These are phyloP conservation scores for Microsporum canis DNA, from an alignment of 2,329 filamentous ascomycete genomes.

Conservation along the genomic window DNA sequence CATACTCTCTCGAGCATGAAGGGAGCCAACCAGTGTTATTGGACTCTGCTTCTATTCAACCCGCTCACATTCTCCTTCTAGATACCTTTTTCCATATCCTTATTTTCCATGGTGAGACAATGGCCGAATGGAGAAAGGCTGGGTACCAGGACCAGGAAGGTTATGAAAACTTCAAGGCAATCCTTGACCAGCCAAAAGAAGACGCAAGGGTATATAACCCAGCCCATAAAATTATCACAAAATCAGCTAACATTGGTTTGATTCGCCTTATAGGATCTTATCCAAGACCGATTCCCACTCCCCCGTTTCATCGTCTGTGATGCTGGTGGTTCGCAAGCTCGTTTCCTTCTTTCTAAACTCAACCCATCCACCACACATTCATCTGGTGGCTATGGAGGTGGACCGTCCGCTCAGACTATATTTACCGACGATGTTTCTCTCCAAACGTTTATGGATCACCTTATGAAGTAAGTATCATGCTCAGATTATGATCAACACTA, in stretches of 20 bases:
- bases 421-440: constrained; percentile 97
- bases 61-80: constrained; percentile 81
- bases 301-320: constrained; percentile 98
- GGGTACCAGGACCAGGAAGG: constrained; percentile 97
- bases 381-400: constrained; percentile 79
- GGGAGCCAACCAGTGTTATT: constrained; percentile 86
- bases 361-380: constrained; percentile 97
- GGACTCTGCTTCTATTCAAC: constrained; percentile 92
- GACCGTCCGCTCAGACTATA: constrained; percentile 90
- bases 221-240: background rate
- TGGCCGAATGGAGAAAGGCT: constrained; percentile 95
- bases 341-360: constrained; percentile 91
- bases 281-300: constrained; percentile 94
- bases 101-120: constrained; percentile 96
- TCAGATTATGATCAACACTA: constrained; percentile 10
- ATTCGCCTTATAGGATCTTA: constrained; percentile 58
- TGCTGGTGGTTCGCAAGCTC: constrained; percentile 92
- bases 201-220: constrained; percentile 66
- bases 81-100: constrained; percentile 99
- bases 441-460: constrained; percentile 98
- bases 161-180: constrained; percentile 84
- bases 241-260: background rate
- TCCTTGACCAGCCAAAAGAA: constrained; percentile 89
- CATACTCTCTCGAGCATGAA: constrained; percentile 93
- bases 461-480: constrained; percentile 74